Conservation (phyloP, 768 basidiomycete species). For the Suillus occidentalis region DNA sequence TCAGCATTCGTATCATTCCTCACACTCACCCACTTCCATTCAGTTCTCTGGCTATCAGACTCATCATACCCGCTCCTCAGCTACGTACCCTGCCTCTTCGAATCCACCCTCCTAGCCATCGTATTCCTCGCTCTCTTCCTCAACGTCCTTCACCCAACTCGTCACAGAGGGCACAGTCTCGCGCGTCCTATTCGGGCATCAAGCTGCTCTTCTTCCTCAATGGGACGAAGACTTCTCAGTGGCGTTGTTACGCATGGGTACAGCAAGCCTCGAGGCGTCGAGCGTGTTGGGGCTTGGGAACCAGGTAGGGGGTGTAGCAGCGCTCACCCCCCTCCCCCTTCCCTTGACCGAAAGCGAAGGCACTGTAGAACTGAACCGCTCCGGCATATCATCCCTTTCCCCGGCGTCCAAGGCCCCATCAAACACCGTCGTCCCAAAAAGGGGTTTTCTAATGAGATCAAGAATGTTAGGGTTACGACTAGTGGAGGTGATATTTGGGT, state of each 20-base stretch:
- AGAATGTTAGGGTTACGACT: constrained; percentile 36
- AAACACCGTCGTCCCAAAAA: constrained; percentile 24
- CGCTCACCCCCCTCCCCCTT: constrained; percentile 17
- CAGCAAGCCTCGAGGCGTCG: constrained; percentile 75
- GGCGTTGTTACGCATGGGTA: constrained; percentile 68
- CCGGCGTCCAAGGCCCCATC: constrained; percentile 26
- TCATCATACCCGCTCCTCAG: constrained; percentile 67
- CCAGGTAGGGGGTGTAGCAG: constrained; percentile 59
- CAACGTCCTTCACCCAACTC: constrained; percentile 63
- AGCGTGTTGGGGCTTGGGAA: constrained; percentile 71
- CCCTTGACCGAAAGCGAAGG: constrained; percentile 30
- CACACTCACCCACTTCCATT: constrained; percentile 67
- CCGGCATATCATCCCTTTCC: constrained; percentile 43
- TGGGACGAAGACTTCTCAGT: constrained; percentile 76
- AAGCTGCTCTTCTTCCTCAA: constrained; percentile 44
- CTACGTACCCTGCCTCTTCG: constrained; percentile 72
- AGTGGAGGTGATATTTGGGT: constrained; percentile 39
- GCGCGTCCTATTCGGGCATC: constrained; percentile 56
- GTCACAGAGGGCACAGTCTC: constrained; percentile 59
- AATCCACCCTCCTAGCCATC: constrained; percentile 57
- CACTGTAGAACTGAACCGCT: constrained; percentile 40
- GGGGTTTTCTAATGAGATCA: constrained; percentile 55
- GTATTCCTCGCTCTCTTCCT: constrained; percentile 60
- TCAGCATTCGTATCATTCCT: constrained; percentile 61
- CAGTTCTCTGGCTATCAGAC: constrained; percentile 50